Base-by-base conservation (phyloP, 2,329 filamentous ascomycete species). In the Diaporthe helianthi region DNA sequence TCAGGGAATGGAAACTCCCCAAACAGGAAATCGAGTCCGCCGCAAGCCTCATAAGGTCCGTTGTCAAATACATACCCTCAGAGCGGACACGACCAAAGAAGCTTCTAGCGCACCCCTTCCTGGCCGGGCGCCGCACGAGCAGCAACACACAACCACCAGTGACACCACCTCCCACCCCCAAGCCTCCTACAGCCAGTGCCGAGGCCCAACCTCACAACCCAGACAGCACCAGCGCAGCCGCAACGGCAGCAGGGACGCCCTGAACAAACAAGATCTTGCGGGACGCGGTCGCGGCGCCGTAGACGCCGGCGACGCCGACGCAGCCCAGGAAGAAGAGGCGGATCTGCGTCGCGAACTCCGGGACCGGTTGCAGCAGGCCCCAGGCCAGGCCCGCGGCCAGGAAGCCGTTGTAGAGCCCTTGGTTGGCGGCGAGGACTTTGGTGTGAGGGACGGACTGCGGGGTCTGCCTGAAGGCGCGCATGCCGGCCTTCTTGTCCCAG, bases 361-460 rank as follows among this genome's bases (percentile, higher is more conserved):
- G 66, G 7, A 79, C 78, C 1, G 84, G 83, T 73, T 86, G 83
- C 4, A 77, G n/a, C n/a, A 85, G 71, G 3, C 81, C 79, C 84
- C 84, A 86, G 31, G 77, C 69, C 2, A 86, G 75, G 0, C 84
- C 84, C 1, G 83, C 83, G 3, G 83, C 81, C n/a, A 86, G 77
- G 67, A 86, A 85, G 51, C 84, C 84, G 73, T 86, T 86, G 77
- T 86, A 86, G 7, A 86, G 78, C 24, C 84, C 84, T 73, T 86
- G 84, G 75, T 86, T 86, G 65, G 82, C 82, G 55, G 83, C 84
- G 44, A 86, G 76, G 4, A 69, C 73, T 71, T 79, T 80, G 4
- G 82, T 84, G 75, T 83, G 73, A 47, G 80, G 74, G 7, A 84
- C 84, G 68, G 83, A 84, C 6, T 84, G 80, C n/a, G 80, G 73